Conservation (phyloP, 1,284 basidiomycete genomes). For the Ustilago sp. region DNA sequence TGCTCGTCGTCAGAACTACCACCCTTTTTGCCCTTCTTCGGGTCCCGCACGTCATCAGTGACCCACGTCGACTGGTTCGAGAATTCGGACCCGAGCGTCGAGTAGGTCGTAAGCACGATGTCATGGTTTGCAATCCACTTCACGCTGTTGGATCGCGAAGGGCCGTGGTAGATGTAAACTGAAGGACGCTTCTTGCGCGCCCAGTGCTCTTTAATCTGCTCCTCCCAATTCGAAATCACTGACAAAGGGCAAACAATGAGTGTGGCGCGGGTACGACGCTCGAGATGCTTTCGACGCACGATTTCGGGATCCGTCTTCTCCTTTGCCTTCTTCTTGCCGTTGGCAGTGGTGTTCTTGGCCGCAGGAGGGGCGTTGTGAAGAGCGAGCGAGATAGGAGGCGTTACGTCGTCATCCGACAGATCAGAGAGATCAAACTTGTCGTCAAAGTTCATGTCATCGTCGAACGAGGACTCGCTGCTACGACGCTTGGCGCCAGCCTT, state of each 20-base stretch:
- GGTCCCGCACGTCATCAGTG: conserved; percentile 35
- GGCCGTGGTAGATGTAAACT: conserved; percentile 96
- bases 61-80: conserved; percentile 78
- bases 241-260: conserved; percentile 97
- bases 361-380: conserved; percentile 45
- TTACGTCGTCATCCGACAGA: conserved; percentile 19
- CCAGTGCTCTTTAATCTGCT: conserved; percentile 91
- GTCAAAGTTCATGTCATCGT: conserved; percentile 9
- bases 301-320: conserved; percentile 73
- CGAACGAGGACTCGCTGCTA: conserved; percentile 21
- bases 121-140: conserved; percentile 90
- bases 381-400: conserved; percentile 21
- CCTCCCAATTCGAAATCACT: conserved; percentile 98
- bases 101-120: conserved; percentile 96
- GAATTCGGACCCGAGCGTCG: conserved; percentile 93
- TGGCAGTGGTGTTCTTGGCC: conserved; percentile 71
- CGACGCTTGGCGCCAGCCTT: conserved; percentile 10
- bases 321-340: conserved; percentile 71
- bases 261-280: conserved; percentile 81
- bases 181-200: conserved; percentile 61
- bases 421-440: conserved; percentile 18
- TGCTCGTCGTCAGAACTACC: conserved; percentile 17
- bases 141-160: conserved; percentile 85
- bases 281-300: conserved; percentile 57
- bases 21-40: conserved; percentile 32